Evolutionary conservation across 352 stramenopile species (phyloP).

Genomic region (Peronospora farinosa): DNA sequence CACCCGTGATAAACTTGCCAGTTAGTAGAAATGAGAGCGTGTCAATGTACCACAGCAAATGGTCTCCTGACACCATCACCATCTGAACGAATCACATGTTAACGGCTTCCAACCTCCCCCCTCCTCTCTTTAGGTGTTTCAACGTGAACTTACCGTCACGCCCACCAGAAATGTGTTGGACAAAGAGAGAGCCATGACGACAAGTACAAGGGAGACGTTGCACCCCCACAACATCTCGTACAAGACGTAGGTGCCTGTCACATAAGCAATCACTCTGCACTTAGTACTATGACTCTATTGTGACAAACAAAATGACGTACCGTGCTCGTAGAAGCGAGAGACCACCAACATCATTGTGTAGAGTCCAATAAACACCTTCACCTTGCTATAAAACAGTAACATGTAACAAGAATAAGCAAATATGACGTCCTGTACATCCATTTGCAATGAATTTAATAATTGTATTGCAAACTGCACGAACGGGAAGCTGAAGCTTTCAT

Average conservation of each 20-base stretch:
- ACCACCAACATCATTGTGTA: slow-evolving; percentile 51
- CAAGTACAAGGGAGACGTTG: slow-evolving; percentile 68
- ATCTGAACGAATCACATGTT: slow-evolving; percentile 36
- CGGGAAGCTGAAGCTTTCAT: slow-evolving; percentile 55
- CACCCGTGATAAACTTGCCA: slow-evolving; percentile 84
- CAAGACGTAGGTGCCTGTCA: slow-evolving; percentile 57
- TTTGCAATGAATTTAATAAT: background rate
- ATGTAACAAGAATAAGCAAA: background rate
- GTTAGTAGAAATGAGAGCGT: slow-evolving; percentile 59
- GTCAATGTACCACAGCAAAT: slow-evolving; percentile 91
- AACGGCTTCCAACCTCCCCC: background rate
- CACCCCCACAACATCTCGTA: slow-evolving; percentile 80
- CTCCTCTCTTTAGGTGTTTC: background rate
- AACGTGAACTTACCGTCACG: slow-evolving; percentile 34
- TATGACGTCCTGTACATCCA: background rate
- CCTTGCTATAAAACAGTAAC: slow-evolving; percentile 25
- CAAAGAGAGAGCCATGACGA: slow-evolving; percentile 58
- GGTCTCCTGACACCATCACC: slow-evolving; percentile 89
- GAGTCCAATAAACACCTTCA: slow-evolving; percentile 42
- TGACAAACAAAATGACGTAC: slow-evolving; percentile 17
- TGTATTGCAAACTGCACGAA: slow-evolving; percentile 12
- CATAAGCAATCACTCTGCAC: slow-evolving; percentile 1
- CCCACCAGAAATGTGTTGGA: slow-evolving; percentile 81
- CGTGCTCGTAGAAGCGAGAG: slow-evolving; percentile 55
- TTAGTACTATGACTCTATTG: background rate